Evolutionary conservation across 2,329 filamentous ascomycete species (phyloP).

Genomic region (Boeremia exigua): DNA sequence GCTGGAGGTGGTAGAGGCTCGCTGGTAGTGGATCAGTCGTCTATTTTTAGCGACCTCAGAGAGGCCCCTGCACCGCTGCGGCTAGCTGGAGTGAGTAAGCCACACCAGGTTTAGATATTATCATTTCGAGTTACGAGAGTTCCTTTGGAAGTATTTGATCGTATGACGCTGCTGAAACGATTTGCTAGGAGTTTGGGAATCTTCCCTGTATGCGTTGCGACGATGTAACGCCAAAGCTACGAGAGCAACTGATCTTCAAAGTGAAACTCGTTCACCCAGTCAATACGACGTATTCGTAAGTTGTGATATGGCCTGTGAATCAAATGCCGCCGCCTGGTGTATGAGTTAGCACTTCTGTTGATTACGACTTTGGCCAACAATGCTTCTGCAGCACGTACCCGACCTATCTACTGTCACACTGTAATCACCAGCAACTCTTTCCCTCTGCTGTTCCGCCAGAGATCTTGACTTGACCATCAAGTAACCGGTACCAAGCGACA

Average conservation of each 20-base stretch:
- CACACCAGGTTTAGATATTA: background rate
- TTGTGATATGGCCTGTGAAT: background rate
- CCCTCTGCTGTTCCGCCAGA: conserved; percentile 36
- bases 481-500: conserved; percentile 43
- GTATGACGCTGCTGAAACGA: background rate
- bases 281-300: background rate
- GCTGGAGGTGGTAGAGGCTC: background rate
- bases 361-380: background rate
- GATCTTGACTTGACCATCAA: conserved; percentile 41
- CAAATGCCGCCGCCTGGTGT: conserved; percentile 13
- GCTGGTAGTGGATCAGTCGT: background rate
- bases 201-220: background rate
- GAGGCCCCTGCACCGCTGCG: conserved; percentile 3
- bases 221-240: background rate
- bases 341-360: background rate
- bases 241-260: background rate
- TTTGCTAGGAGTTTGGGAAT: too few relatives aligned
- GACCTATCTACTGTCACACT: conserved; percentile 46
- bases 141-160: background rate
- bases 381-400: conserved; percentile 24
- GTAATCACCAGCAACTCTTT: conserved; percentile 41
- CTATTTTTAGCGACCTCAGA: conserved; percentile 14
- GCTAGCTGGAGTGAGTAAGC: conserved; percentile 9
- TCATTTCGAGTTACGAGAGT: background rate
- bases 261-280: background rate